Conservation (phyloP, 768 basidiomycete species). For the Leccinum fibrillosum region DNA sequence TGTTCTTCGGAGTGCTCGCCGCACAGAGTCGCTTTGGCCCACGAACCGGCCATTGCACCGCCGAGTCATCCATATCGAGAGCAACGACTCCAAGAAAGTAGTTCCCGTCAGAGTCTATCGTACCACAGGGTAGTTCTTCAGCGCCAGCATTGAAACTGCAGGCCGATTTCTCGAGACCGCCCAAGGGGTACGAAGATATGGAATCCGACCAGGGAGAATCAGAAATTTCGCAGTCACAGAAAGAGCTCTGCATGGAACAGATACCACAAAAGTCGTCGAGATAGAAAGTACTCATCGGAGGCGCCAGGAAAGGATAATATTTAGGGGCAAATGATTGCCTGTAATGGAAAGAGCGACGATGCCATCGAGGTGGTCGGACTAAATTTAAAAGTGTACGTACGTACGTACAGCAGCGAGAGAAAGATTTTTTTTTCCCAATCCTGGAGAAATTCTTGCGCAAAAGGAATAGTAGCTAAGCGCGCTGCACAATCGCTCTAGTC, state of each 20-base stretch:
- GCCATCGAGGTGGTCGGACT: neutral
- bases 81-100: neutral
- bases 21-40: neutral
- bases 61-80: neutral
- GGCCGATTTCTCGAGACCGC: neutral
- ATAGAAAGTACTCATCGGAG: slow-evolving; percentile 8
- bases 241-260: neutral
- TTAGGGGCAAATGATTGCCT: neutral
- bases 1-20: slow-evolving; percentile 8
- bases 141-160: neutral
- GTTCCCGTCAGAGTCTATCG: neutral
- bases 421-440: neutral
- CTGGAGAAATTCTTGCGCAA: neutral
- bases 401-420: neutral
- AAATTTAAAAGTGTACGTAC: neutral
- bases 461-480: neutral
- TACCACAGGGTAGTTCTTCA: neutral
- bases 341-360: slow-evolving; percentile 5
- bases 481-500: neutral
- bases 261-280: slow-evolving; percentile 2
- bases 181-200: neutral
- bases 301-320: neutral
- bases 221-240: slow-evolving; percentile 5
- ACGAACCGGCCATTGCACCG: neutral
- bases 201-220: slow-evolving; percentile 8